phyloP scores from a whole-genome alignment of 257 asterid species.

The Parsonsia alboflavescens region DNA sequence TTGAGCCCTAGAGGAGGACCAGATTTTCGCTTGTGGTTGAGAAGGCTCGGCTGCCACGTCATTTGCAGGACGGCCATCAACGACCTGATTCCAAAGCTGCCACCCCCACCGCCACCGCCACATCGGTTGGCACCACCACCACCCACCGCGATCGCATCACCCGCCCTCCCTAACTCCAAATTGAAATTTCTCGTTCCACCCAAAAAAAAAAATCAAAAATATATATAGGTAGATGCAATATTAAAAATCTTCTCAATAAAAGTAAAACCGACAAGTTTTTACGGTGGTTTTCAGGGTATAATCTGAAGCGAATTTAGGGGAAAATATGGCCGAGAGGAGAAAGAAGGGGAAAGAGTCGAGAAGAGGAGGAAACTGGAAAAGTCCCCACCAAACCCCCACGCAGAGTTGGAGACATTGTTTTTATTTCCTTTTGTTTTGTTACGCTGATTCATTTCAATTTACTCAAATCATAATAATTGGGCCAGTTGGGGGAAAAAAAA shows the following conservation, averaged over 20 bases:
- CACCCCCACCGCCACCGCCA: conserved; percentile 22
- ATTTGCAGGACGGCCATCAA: conserved; percentile 87
- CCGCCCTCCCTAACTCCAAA: conserved; percentile 6
- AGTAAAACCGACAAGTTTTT: not conserved
- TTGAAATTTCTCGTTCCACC: conserved; percentile 2
- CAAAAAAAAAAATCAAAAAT: not conserved
- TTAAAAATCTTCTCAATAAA: not conserved
- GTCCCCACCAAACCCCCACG: conserved; percentile 17
- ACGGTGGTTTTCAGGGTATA: not conserved
- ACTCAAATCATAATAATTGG: not conserved
- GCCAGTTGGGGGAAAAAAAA: not conserved
- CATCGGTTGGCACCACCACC: conserved; percentile 20
- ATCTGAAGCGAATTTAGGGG: not conserved
- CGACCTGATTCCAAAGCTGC: conserved; percentile 48
- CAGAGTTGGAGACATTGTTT: not conserved
- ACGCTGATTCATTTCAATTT: not conserved
- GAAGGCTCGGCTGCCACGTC: conserved; percentile 94
- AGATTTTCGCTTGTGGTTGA: conserved; percentile 65
- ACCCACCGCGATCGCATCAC: conserved; percentile 27
- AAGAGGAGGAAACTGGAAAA: conserved; percentile 17
- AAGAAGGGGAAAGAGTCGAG: conserved; percentile 10
- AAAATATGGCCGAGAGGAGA: not conserved
- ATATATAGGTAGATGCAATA: too few species aligned
- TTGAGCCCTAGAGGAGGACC: conserved; percentile 93
- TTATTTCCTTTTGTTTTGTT: not conserved